Base-by-base conservation (phyloP, 1,139 yeast species). In the Lodderomyces beijingensis region DNA sequence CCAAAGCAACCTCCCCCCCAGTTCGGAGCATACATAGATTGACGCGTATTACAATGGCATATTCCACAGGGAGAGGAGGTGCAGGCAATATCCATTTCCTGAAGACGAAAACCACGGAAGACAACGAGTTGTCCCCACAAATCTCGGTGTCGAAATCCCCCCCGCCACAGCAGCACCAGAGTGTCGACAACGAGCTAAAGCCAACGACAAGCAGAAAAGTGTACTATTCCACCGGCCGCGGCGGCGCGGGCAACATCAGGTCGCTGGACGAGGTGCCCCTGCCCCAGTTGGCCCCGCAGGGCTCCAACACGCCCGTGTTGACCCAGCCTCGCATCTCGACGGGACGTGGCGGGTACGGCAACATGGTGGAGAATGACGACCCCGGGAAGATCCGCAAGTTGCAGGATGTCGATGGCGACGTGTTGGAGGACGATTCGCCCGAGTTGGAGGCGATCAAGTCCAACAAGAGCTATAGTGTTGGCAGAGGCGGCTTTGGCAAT, bases 281-380 rank as follows among this genome's bases (percentile, higher is more conserved):
- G 8, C 82, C 82, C 3, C 70, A 65, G 35, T 53, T 74, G 25
- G 73, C 69, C 1, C 74, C 77, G 4, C 78, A 75, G 46, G 86
- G 85, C 2, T 73, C 80, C 17, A 76, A 70, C 41, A 74, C 83
- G 14, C 91, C 89, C 14, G 73, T 64, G 44, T 61, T 82, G 35
- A 59, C 67, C 32, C 74, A 77, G 24, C 71, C 74, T 17, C 70
- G 73, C 23, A 75, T 77, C 46, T 71, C 86, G 17, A 83, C 91
- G 2, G 93, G 93, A 19, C 69, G 93, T 45, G 93, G 93, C 7
- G 93, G 93, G 2, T 79, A 76, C 31, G 93, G 93, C 4, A 83
- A 83, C 50, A 83, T 83, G 86, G 62, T 79, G 35, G 69, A 59
- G 42, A 82, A 82, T 53, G 69, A 67, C 28, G 79, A 81, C 50